Evolutionary conservation across 2,329 filamentous ascomycete genomes (phyloP).

Genomic region (Drechmeria coniospora): DNA sequence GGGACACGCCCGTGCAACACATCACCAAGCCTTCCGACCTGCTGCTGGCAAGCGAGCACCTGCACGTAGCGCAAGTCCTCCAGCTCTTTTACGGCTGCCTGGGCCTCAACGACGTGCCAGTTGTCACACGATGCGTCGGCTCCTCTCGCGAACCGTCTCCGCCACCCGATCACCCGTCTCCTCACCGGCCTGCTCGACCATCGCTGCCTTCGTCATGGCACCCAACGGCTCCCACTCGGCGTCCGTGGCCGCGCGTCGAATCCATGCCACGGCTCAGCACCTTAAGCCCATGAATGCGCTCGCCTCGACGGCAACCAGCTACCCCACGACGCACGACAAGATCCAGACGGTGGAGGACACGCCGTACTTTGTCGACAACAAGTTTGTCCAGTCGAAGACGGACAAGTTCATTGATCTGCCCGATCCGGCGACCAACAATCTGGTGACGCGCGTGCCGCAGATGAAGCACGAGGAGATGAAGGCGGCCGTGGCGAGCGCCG

Average conservation of each 20-base stretch:
- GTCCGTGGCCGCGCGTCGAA: conserved; percentile 29
- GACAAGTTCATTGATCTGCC: conserved; percentile 64
- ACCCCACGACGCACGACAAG: conserved; percentile 57
- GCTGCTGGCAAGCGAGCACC: too few species aligned
- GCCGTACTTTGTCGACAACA: conserved; percentile 69
- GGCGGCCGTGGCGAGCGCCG: conserved; percentile 58
- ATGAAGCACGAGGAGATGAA: conserved; percentile 64
- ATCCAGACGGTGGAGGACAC: conserved; percentile 54
- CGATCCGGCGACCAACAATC: conserved; percentile 74
- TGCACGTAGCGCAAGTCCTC: too few species aligned
- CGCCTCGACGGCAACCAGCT: conserved; percentile 41
- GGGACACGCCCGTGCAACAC: too few species aligned
- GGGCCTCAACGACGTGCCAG: not conserved
- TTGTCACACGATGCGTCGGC: conserved; percentile 29
- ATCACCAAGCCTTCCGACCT: too few species aligned
- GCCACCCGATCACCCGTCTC: conserved; percentile 13
- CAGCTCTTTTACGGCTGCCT: too few species aligned
- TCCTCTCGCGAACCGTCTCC: conserved; percentile 24
- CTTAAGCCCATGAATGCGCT: conserved; percentile 36
- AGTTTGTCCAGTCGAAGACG: conserved; percentile 53
- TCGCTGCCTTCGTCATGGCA: conserved; percentile 16
- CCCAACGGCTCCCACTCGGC: conserved; percentile 16
- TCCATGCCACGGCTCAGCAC: conserved; percentile 42
- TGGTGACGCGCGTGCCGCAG: conserved; percentile 71
- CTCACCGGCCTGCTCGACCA: conserved; percentile 6